Evolutionary conservation across 768 basidiomycete species (phyloP), one percentile per base, ranked within the genome.

Genomic region (Dictyophora rubrovolvata): DNA sequence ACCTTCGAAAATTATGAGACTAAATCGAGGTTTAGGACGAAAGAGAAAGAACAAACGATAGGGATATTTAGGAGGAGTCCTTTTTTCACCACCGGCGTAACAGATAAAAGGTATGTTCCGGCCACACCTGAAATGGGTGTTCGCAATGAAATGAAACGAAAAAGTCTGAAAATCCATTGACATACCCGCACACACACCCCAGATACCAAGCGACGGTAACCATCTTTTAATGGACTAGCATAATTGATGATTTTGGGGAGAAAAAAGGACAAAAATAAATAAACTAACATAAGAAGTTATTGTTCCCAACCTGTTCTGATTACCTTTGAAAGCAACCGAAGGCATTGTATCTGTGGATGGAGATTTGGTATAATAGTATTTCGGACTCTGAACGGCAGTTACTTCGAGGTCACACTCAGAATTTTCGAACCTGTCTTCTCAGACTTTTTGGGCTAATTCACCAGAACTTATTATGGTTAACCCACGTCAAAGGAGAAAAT

Each of bases 401-500:
- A 28, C 28, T 28, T 28, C 7, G 28, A 7, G 4, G 28, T 28
- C 28, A 28, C 28, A 28, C 2, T 7, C 28, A 20, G 20, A 57
- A 20, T 22, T 48, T 22, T 12, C 18, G 23, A 33, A 18, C 20
- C 7, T 47, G 46, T 21, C 33, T 28, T 48, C 47, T 28, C 56
- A 50, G 6, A 17, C 5, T 46, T 50, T 16, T 48, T 48, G 6
- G 47, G 48, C 12, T 48, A 54, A n/a, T n/a, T n/a, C n/a, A n/a
- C n/a, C n/a, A n/a, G 37, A 47, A 46, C 55, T 36, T 16, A 28
- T 12, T 37, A 96, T 98, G 94, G 92, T 85, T 57, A 97, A 96
- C 70, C 94, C 94, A 64, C 84, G 94, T 58, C 95, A 98, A 72
- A 81, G 93, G 61, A 81, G 85, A 65, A 98, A 97, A 74, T 71